Base-by-base conservation (phyloP, 1,284 basidiomycete genomes). In the Naganishia sp. region DNA sequence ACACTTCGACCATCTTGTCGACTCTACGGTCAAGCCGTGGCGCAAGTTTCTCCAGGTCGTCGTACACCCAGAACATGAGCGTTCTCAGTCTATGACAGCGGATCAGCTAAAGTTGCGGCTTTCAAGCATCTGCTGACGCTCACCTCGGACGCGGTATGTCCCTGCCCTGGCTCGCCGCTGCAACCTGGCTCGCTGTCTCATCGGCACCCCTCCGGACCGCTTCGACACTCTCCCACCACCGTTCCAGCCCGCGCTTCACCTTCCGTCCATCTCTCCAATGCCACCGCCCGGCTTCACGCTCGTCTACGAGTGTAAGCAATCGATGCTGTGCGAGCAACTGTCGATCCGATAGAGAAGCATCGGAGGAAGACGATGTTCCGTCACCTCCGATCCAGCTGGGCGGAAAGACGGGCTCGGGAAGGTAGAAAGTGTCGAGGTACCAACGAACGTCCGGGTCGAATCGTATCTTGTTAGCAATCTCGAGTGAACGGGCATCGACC, bases 261-360 rank as follows among this genome's bases (percentile, higher is more conserved):
- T 98, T 99, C 21, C 96, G 84, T 0, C 90, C 88, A 73, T 99
- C 96, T 68, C 84, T 85, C 91, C 93, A 96, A 77, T 99, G 96
- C 95, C 96, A 99, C 68, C 94, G 83, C 17, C 81, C 82, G 0
- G 91, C 92, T 66, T 94, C 87, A 0, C 76, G 73, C 0, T 87
- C 87, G 74, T 99, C 96, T 6, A 99, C 81, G 0, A 81, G 77
- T 2, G 83, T 76, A 3, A 99, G 80, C 2, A 97, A 81, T 9
- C 79, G 80, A 78, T 94, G 86, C 6, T 97, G 80, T 78, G 43
- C 85, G 84, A 68, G 81, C 82, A 47, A 85, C 80, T 66, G 82
- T 0, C 21, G 43, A 35, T 58, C 56, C 35, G 56, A 43, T 23
- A 25, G 15, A 87, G 69, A 0, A 79, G 21, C 46, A 28, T 23